These are phyloP conservation scores for Zygnema circumcarinatum DNA, from an alignment of 139 green algal species.

Conservation along the genomic window DNA sequence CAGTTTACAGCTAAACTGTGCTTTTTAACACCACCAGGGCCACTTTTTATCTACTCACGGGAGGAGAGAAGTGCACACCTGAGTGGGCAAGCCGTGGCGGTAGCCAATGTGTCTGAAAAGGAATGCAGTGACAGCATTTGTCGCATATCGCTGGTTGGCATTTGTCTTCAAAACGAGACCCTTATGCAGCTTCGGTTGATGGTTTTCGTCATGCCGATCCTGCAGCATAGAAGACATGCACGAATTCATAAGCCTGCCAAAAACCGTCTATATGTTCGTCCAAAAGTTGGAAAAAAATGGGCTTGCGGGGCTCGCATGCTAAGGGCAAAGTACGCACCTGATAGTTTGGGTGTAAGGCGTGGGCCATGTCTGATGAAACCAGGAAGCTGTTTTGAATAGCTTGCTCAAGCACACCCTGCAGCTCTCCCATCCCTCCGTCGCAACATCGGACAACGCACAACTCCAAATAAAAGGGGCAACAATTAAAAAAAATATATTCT, in stretches of 20 bases:
- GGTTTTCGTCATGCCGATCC: slow-evolving; percentile 63
- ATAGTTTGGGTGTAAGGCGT: slow-evolving; percentile 66
- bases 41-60: too few relatives aligned
- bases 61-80: slow-evolving; percentile 17
- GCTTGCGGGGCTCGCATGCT: too few relatives aligned
- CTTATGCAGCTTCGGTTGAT: slow-evolving; percentile 66
- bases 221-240: neutral
- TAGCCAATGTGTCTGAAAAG: slow-evolving; percentile 84
- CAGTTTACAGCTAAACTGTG: too few relatives aligned
- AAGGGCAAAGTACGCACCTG: too few relatives aligned
- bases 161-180: slow-evolving; percentile 96
- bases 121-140: slow-evolving; percentile 79
- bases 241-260: too few relatives aligned
- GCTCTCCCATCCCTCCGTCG: neutral
- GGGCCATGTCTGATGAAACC: slow-evolving; percentile 95
- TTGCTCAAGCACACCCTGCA: slow-evolving; percentile 41
- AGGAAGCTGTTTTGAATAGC: slow-evolving; percentile 76
- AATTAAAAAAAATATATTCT: too few relatives aligned
- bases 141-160: slow-evolving; percentile 94
- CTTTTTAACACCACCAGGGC: too few relatives aligned
- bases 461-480: too few relatives aligned
- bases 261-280: too few relatives aligned
- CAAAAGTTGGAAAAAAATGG: too few relatives aligned
- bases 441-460: neutral
- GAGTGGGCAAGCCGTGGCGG: slow-evolving; percentile 74